Conservation (phyloP, 257 asterid species). For the Gardenia jasminoides region DNA sequence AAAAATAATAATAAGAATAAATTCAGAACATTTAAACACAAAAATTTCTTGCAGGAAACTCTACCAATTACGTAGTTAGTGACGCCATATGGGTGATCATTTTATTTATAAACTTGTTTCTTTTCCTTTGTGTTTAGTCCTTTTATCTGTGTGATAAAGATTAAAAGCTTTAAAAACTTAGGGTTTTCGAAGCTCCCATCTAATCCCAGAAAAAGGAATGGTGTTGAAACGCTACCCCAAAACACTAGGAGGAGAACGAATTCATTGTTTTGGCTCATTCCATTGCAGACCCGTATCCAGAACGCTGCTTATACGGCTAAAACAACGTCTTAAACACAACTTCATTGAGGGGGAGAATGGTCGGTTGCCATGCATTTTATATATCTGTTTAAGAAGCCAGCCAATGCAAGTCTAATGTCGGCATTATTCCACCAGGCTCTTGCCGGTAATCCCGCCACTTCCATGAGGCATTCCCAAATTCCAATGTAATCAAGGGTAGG, state of each 20-base stretch:
- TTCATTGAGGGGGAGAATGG: conserved; percentile 12
- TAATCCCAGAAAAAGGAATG: neutral
- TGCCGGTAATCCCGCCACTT: conserved; percentile 28
- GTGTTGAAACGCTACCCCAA: conserved; percentile 9
- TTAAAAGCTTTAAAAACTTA: conserved; percentile 7
- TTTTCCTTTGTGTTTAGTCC: neutral
- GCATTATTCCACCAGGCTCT: conserved; percentile 21
- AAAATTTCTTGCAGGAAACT: conserved; percentile 22
- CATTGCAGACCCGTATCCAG: conserved; percentile 9
- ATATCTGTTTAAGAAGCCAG: conserved; percentile 20
- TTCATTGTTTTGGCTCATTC: conserved; percentile 11
- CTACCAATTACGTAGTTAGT: conserved; percentile 2
- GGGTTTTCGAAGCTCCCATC: conserved; percentile 15
- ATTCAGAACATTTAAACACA: neutral
- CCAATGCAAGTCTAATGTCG: conserved; percentile 35
- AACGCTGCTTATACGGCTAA: conserved; percentile 27
- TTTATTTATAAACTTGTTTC: neutral
- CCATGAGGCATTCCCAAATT: neutral
- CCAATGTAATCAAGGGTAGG: too few species aligned
- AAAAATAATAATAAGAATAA: neutral
- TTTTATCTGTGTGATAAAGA: conserved; percentile 5
- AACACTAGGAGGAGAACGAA: neutral
- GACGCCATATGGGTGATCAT: neutral
- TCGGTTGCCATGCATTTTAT: too few species aligned
- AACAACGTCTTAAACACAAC: conserved; percentile 16